phyloP scores from a whole-genome alignment of 495 filamentous ascomycete genomes.

The Xylaria palmicola region DNA sequence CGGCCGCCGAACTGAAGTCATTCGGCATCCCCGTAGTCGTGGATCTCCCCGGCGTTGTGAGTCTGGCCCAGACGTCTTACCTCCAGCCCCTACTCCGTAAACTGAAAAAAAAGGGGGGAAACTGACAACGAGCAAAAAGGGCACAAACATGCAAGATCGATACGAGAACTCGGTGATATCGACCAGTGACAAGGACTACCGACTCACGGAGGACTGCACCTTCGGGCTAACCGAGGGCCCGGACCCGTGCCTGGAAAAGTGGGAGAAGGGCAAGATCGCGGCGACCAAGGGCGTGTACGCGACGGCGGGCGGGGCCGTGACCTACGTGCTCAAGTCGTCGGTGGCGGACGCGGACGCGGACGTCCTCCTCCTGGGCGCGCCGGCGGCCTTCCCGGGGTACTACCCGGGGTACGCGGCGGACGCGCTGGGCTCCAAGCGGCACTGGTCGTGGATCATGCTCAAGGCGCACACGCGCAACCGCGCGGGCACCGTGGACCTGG shows the following conservation, averaged over 20 bases:
- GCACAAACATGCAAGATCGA: constrained; percentile 64
- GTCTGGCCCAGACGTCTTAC: no score
- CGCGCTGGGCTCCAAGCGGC: constrained; percentile 19
- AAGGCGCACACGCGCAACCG: constrained; percentile 40
- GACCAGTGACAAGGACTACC: constrained; percentile 39
- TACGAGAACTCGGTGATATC: constrained; percentile 55
- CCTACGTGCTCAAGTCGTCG: constrained; percentile 46
- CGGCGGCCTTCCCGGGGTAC: constrained; percentile 38
- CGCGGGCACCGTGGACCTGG: constrained; percentile 40
- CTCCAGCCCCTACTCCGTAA: no score
- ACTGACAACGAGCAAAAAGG: constrained; percentile 24
- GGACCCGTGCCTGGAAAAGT: constrained; percentile 52
- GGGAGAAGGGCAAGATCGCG: constrained; percentile 32
- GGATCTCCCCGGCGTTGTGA: constrained; percentile 57
- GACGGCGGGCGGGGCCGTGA: constrained; percentile 45
- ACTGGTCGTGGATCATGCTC: constrained; percentile 40
- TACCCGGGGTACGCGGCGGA: constrained; percentile 13
- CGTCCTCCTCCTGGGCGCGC: constrained; percentile 20
- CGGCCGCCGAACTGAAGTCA: constrained; percentile 41
- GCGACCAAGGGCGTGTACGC: constrained; percentile 50
- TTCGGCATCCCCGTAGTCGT: constrained; percentile 51
- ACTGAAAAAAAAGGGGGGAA: no score
- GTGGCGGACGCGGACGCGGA: constrained; percentile 25
- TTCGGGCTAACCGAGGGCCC: constrained; percentile 33
- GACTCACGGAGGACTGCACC: constrained; percentile 48